Conservation (phyloP, 2,329 filamentous ascomycete genomes). For the Cytospora leucostoma region DNA sequence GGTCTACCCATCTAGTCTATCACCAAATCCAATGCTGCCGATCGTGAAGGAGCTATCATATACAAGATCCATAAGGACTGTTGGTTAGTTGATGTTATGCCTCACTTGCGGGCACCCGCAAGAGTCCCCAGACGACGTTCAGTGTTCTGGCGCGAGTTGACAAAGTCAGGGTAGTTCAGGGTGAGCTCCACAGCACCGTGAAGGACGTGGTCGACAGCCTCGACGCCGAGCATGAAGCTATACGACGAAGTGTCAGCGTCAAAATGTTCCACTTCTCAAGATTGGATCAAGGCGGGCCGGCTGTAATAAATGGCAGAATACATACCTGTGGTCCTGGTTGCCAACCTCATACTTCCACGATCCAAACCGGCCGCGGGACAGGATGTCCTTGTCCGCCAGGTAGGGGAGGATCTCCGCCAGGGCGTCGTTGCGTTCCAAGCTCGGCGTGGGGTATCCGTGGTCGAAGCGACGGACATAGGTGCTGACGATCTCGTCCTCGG, state of each 20-base stretch:
- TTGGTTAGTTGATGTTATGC: too few species aligned
- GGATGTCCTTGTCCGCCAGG: conserved; percentile 88
- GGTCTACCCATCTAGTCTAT: too few species aligned
- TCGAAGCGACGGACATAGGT: conserved; percentile 98
- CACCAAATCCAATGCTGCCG: too few species aligned
- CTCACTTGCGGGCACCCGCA: too few species aligned
- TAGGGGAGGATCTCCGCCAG: conserved; percentile 90
- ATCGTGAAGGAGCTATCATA: too few species aligned
- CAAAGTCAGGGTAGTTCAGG: conserved; percentile 95
- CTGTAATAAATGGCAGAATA: too few species aligned
- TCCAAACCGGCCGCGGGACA: conserved; percentile 94
- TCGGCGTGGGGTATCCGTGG: conserved; percentile 95
- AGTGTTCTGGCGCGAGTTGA: conserved; percentile 74
- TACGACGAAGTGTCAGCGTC: too few species aligned
- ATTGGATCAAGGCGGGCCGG: too few species aligned
- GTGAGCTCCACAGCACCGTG: conserved; percentile 89
- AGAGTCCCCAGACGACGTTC: conserved; percentile 58
- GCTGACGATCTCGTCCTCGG: conserved; percentile 91
- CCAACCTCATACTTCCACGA: conserved; percentile 96
- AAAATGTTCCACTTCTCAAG: too few species aligned
- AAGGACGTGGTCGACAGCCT: conserved; percentile 87
- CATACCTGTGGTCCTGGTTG: conserved; percentile 79
- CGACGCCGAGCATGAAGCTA: conserved; percentile 94
- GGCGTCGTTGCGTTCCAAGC: conserved; percentile 91
- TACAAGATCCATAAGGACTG: too few species aligned